Evolutionary conservation across 306 rosid genomes (phyloP).

Genomic region (Trifolium repens): DNA sequence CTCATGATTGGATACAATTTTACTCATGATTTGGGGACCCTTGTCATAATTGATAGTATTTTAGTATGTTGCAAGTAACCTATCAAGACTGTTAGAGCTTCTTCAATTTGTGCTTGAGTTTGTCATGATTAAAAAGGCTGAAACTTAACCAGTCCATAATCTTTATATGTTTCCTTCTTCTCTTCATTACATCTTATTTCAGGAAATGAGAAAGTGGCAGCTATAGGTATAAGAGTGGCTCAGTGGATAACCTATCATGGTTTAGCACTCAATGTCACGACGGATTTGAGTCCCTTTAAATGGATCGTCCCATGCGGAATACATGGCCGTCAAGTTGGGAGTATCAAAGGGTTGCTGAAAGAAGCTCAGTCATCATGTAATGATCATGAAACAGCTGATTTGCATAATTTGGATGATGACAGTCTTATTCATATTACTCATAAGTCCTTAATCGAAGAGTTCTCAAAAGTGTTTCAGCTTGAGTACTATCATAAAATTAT

Average conservation of each 20-base stretch:
- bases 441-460: slow-evolving; percentile 61
- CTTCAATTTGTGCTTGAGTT: slow-evolving; percentile 10
- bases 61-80: slow-evolving; percentile 17
- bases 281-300: slow-evolving; percentile 65
- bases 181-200: slow-evolving; percentile 12
- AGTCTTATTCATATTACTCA: slow-evolving; percentile 56
- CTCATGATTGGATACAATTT: slow-evolving; percentile 11
- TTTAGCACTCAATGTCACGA: slow-evolving; percentile 70
- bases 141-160: slow-evolving; percentile 1
- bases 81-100: neutral
- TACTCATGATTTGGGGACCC: neutral
- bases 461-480: slow-evolving; percentile 65
- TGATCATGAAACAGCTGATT: slow-evolving; percentile 24
- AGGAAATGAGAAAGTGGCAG: slow-evolving; percentile 87
- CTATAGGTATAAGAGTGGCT: slow-evolving; percentile 65
- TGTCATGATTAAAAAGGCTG: neutral
- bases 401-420: slow-evolving; percentile 42
- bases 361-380: slow-evolving; percentile 39
- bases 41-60: neutral
- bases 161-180: slow-evolving; percentile 25
- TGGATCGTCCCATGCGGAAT: slow-evolving; percentile 79
- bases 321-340: slow-evolving; percentile 64
- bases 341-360: slow-evolving; percentile 57
- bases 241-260: slow-evolving; percentile 77
- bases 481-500: slow-evolving; percentile 48